phyloP scores from a whole-genome alignment of 371 early-diverging fungal genomes.

The Rhizopus arrhizus region DNA sequence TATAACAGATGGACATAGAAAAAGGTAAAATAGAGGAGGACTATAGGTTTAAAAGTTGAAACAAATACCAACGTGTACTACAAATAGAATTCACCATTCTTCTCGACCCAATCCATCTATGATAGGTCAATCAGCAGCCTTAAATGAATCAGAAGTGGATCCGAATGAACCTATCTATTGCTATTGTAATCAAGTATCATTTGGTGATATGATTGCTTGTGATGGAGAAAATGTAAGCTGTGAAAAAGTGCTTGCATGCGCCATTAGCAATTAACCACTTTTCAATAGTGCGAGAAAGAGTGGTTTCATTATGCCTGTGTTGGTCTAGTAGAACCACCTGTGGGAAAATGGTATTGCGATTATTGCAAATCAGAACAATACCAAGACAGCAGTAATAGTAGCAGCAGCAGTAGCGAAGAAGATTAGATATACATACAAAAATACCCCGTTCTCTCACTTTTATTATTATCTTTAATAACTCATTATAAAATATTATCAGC shows the following conservation, averaged over 20 bases:
- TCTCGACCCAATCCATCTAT: slow-evolving; percentile 27
- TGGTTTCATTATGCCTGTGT: slow-evolving; percentile 95
- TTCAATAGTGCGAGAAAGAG: slow-evolving; percentile 72
- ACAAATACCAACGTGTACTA: neutral
- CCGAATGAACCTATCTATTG: slow-evolving; percentile 92
- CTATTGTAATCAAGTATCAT: slow-evolving; percentile 88
- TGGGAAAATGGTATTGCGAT: slow-evolving; percentile 88
- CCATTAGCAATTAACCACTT: neutral
- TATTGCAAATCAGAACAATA: slow-evolving; percentile 16
- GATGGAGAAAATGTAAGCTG: slow-evolving; percentile 78
- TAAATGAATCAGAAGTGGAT: slow-evolving; percentile 72
- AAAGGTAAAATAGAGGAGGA: slow-evolving; percentile 8
- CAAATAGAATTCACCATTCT: slow-evolving; percentile 32
- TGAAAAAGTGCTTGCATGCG: neutral
- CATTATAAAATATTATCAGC: slow-evolving; percentile 3
- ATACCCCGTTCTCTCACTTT: neutral
- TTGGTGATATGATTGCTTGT: slow-evolving; percentile 94
- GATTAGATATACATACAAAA: neutral
- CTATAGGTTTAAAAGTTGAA: neutral
- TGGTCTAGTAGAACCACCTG: slow-evolving; percentile 74
- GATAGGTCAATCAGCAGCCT: neutral
- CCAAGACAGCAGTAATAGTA: slow-evolving; percentile 5
- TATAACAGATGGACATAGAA: slow-evolving; percentile 6
- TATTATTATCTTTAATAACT: too few relatives aligned
- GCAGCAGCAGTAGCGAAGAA: slow-evolving; percentile 6